phyloP scores from a whole-genome alignment of 2,329 filamentous ascomycete species.

The Rhynchosporium secalis region DNA sequence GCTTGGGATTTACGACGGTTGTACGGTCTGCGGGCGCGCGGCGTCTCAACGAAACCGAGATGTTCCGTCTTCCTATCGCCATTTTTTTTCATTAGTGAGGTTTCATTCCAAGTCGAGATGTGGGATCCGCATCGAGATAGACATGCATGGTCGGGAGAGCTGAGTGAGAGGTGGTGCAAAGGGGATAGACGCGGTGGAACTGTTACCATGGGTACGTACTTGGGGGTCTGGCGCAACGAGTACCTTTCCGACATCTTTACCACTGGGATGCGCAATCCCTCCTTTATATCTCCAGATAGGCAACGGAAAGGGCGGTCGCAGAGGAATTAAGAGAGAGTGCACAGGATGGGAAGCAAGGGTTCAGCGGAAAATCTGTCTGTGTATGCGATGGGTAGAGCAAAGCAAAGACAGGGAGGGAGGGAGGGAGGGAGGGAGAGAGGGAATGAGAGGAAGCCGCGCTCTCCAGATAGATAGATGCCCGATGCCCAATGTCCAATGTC shows the following conservation, averaged over 20 bases:
- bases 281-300: conserved; percentile 2
- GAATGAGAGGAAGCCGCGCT: no score
- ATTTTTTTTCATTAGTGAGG: conserved; percentile 10
- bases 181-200: background rate
- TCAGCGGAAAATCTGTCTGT: no score
- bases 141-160: background rate
- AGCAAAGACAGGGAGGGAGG: no score
- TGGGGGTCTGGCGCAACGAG: conserved; percentile 39
- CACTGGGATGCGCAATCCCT: background rate
- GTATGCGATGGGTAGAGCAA: no score
- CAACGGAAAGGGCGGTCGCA: background rate
- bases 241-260: conserved; percentile 39
- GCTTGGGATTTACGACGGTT: conserved; percentile 45
- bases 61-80: conserved; percentile 50
- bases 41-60: conserved; percentile 53
- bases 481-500: no score
- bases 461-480: no score
- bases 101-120: no score
- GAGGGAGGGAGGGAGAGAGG: no score
- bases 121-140: background rate
- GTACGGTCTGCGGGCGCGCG: conserved; percentile 43
- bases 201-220: conserved; percentile 28
- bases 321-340: background rate
- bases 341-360: background rate
- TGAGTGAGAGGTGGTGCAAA: conserved; percentile 2